A percentile compares a stretch with the other conserved stretches of the same genome.
Conservation (phyloP, 1,139 yeast genomes). For the Lodderomyces elongisporus region DNA sequence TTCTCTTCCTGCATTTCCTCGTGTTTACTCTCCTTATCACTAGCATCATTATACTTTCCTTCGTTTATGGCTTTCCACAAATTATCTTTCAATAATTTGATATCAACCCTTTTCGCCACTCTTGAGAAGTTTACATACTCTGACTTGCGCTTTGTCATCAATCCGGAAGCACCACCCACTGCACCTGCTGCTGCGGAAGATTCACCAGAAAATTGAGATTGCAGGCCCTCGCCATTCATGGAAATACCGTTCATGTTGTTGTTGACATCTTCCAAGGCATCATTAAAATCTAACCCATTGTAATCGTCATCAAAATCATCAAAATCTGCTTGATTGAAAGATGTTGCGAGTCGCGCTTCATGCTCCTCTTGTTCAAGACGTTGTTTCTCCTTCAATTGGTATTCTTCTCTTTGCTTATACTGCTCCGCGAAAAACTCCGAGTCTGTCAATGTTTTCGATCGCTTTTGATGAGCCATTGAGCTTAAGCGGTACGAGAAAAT, state of each 20-base stretch:
- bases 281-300: constrained; percentile 43
- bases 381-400: background rate
- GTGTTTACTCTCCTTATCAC: constrained; percentile 7
- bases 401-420: constrained; percentile 40
- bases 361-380: constrained; percentile 25
- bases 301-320: constrained; percentile 39
- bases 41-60: constrained; percentile 9
- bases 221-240: background rate
- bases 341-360: constrained; percentile 33
- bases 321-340: constrained; percentile 43
- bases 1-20: constrained; percentile 7
- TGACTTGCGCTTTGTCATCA: constrained; percentile 45
- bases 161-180: constrained; percentile 10
- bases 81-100: constrained; percentile 72
- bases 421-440: constrained; percentile 73
- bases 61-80: constrained; percentile 61
- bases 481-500: constrained; percentile 32
- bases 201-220: no score
- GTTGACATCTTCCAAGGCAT: constrained; percentile 29
- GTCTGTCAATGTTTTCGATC: constrained; percentile 36
- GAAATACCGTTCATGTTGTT: background rate
- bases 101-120: constrained; percentile 82
- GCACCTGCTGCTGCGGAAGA: background rate
- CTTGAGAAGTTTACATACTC: constrained; percentile 72
- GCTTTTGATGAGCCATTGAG: no score